Conservation (phyloP, 352 stramenopile species). For the Halophytophthora batemanensis region DNA sequence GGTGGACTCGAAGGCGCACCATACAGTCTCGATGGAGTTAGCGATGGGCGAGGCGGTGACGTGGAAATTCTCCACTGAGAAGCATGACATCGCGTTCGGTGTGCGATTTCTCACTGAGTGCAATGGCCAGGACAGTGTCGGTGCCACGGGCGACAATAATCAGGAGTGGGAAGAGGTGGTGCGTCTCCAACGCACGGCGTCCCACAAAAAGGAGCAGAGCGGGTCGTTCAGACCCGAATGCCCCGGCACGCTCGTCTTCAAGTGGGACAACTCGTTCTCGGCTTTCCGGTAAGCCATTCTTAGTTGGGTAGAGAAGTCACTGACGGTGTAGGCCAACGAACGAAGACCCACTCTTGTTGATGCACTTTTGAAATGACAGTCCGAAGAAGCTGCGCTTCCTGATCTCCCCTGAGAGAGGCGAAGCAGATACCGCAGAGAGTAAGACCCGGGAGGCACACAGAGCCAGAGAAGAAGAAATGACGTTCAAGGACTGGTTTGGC, state of each 20-base stretch:
- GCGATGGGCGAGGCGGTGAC: conserved; percentile 32
- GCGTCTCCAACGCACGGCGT: conserved; percentile 27
- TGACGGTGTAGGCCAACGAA: too few relatives aligned
- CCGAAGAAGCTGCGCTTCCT: conserved; percentile 40
- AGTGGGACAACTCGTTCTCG: conserved; percentile 66
- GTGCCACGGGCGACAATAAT: too few relatives aligned
- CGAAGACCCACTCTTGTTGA: not conserved
- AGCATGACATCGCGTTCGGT: conserved; percentile 53
- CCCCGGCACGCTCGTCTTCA: conserved; percentile 47
- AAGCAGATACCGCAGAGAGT: conserved; percentile 6
- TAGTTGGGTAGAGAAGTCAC: not conserved
- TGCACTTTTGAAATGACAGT: conserved; percentile 9
- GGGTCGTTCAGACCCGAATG: conserved; percentile 31
- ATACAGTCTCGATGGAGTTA: conserved; percentile 53
- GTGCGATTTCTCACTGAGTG: conserved; percentile 42
- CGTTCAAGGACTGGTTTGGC: conserved; percentile 65
- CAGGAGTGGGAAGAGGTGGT: conserved; percentile 36
- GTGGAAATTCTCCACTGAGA: conserved; percentile 53
- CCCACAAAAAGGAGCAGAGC: conserved; percentile 32
- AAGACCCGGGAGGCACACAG: conserved; percentile 30
- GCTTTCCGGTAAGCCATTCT: conserved; percentile 35
- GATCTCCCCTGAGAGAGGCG: conserved; percentile 15
- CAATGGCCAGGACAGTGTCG: conserved; percentile 4
- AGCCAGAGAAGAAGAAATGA: conserved; percentile 38
- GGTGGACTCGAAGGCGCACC: conserved; percentile 36